phyloP scores from a whole-genome alignment of 78 protist genomes.

The Speleostelium caveatum region DNA sequence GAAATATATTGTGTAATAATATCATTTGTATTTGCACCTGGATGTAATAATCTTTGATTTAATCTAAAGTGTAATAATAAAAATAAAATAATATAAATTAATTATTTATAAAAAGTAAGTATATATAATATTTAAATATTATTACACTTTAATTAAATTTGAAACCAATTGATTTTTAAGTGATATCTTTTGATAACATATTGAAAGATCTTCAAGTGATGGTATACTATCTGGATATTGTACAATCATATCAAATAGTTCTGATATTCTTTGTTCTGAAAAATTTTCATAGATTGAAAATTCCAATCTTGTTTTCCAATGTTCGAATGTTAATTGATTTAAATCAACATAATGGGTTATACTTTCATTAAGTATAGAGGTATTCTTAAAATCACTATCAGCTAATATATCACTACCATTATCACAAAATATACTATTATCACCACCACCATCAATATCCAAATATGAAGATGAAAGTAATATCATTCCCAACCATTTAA shows the following conservation, averaged over 20 bases:
- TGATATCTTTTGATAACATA: slow-evolving; percentile 32
- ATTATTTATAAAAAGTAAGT: not conserved
- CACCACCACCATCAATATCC: too few species aligned
- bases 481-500: slow-evolving; percentile 71
- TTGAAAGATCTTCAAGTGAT: slow-evolving; percentile 77
- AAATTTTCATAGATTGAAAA: slow-evolving; percentile 70
- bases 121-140: not conserved
- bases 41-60: slow-evolving; percentile 78
- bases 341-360: too few species aligned
- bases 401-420: not conserved
- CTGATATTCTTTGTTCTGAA: slow-evolving; percentile 75
- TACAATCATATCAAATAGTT: slow-evolving; percentile 91
- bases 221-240: slow-evolving; percentile 83
- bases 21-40: slow-evolving; percentile 88
- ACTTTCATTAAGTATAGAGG: too few species aligned
- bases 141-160: not conserved
- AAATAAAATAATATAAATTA: not conserved
- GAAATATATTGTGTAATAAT: slow-evolving; percentile 75
- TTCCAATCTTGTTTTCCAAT: slow-evolving; percentile 66
- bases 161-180: slow-evolving; percentile 23
- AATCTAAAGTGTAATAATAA: too few species aligned
- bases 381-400: not conserved
- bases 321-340: slow-evolving; percentile 27
- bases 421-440: too few species aligned
- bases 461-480: slow-evolving; percentile 10